Percentiles rank a stretch among this genome's conserved stretches.
Evolutionary conservation across 2,329 filamentous ascomycete genomes (phyloP).

Genomic region (Colletotrichum viniferum): DNA sequence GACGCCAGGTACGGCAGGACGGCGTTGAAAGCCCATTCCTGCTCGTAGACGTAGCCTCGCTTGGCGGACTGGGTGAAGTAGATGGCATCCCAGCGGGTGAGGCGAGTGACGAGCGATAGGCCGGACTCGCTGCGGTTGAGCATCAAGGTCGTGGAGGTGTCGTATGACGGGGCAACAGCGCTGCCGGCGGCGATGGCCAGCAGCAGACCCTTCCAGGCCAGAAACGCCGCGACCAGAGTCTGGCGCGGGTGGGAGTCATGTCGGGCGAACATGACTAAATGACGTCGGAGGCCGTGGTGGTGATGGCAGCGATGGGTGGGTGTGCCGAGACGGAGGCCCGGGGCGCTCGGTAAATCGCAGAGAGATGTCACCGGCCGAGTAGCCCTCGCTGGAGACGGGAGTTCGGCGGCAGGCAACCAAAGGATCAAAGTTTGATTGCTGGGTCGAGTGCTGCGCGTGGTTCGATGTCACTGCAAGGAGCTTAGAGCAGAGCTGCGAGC

Average conservation of each 20-base stretch:
- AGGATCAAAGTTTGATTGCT: neutral
- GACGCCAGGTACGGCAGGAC: constrained; percentile 50
- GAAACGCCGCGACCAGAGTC: constrained; percentile 49
- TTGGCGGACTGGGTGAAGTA: constrained; percentile 71
- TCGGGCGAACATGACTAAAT: constrained; percentile 12
- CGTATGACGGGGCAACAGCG: constrained; percentile 65
- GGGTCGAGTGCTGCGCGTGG: neutral
- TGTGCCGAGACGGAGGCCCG: neutral
- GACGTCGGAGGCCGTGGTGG: neutral
- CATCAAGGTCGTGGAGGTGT: constrained; percentile 71
- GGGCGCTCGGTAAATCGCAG: neutral
- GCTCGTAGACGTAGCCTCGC: constrained; percentile 74
- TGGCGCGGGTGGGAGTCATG: constrained; percentile 17
- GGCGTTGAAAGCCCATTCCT: constrained; percentile 82
- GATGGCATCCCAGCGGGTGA: constrained; percentile 82
- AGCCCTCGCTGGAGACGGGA: neutral
- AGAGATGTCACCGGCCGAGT: neutral
- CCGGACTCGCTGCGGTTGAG: constrained; percentile 30
- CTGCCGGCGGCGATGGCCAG: constrained; percentile 62
- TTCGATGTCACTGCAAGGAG: neutral
- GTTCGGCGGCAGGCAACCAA: neutral
- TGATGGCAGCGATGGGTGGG: neutral
- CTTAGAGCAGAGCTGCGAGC: neutral
- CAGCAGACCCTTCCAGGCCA: constrained; percentile 70
- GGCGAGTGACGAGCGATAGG: constrained; percentile 52